Percentiles rank a stretch among this genome's conserved stretches.
phyloP scores from a whole-genome alignment of 108 stramenopile species.

The Pseudonitzschia delicatissima region DNA sequence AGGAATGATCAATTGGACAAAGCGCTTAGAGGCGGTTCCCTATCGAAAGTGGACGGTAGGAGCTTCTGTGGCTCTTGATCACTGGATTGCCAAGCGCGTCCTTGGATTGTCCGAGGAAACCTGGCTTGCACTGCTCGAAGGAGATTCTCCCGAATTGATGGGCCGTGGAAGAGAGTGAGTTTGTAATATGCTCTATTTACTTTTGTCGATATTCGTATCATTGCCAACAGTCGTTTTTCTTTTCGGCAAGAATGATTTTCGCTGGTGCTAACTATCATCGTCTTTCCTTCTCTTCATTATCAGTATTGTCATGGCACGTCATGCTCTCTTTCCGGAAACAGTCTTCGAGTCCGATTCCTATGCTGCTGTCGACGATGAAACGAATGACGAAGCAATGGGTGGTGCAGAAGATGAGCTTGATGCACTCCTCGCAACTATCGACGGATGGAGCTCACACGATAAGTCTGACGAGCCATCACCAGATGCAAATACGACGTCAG shows the following conservation, averaged over 20 bases:
- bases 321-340: constrained; percentile 83
- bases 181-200: constrained; percentile 2
- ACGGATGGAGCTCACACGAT: constrained; percentile 25
- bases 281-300: neutral
- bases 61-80: constrained; percentile 79
- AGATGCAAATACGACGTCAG: neutral
- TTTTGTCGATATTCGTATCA: neutral
- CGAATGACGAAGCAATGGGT: constrained; percentile 18
- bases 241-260: too few relatives aligned
- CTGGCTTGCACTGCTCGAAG: constrained; percentile 67
- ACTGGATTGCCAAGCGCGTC: constrained; percentile 81
- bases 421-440: constrained; percentile 17
- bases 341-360: constrained; percentile 4
- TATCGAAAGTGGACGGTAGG: constrained; percentile 82
- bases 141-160: constrained; percentile 56
- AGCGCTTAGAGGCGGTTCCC: constrained; percentile 67
- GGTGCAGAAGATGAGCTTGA: constrained; percentile 31
- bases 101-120: constrained; percentile 69
- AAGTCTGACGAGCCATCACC: constrained; percentile 27
- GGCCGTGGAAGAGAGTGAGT: constrained; percentile 37
- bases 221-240: neutral
- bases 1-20: constrained; percentile 71
- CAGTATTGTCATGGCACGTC: constrained; percentile 59
- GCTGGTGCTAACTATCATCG: neutral
- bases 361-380: constrained; percentile 25